Conservation (phyloP, 2,329 filamentous ascomycete genomes). For the Shiraia bambusicola region DNA sequence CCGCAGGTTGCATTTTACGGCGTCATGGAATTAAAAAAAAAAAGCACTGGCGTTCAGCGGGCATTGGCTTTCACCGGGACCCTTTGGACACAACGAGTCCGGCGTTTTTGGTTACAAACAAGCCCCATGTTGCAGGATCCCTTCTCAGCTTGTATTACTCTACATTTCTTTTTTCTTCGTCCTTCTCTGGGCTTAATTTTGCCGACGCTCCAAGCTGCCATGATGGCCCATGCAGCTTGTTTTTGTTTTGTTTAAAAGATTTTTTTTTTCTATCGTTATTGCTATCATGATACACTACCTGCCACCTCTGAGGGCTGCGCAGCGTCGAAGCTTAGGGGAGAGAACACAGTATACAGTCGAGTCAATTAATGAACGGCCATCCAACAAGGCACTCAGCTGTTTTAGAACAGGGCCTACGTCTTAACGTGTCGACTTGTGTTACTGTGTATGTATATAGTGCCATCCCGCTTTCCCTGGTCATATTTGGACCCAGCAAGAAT, state of each 20-base stretch:
- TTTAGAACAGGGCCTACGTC: slow-evolving; percentile 24
- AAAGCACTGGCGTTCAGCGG: slow-evolving; percentile 44
- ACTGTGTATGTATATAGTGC: slow-evolving; percentile 22
- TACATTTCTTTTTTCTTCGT: slow-evolving; percentile 22
- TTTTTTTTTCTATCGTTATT: slow-evolving; percentile 19
- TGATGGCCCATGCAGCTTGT: slow-evolving; percentile 10
- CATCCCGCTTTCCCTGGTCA: slow-evolving; percentile 12
- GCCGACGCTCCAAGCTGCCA: slow-evolving; percentile 16
- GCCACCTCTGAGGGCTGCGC: slow-evolving; percentile 17
- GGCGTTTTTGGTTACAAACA: slow-evolving; percentile 43
- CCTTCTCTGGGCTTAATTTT: slow-evolving; percentile 20
- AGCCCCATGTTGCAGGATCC: slow-evolving; percentile 31
- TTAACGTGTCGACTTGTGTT: slow-evolving; percentile 22
- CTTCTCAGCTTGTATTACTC: slow-evolving; percentile 37
- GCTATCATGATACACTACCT: slow-evolving; percentile 20
- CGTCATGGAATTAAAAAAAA: slow-evolving; percentile 40
- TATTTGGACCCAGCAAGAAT: slow-evolving; percentile 28
- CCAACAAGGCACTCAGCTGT: slow-evolving; percentile 21
- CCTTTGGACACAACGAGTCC: slow-evolving; percentile 32
- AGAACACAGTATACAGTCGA: slow-evolving; percentile 36
- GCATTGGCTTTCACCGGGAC: slow-evolving; percentile 34
- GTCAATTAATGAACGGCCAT: slow-evolving; percentile 38
- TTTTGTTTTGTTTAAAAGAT: slow-evolving; percentile 8
- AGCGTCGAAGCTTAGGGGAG: slow-evolving; percentile 27
- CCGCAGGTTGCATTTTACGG: slow-evolving; percentile 45